phyloP scores from a whole-genome alignment of 441 rosid species.

The Jatropha podagrica region DNA sequence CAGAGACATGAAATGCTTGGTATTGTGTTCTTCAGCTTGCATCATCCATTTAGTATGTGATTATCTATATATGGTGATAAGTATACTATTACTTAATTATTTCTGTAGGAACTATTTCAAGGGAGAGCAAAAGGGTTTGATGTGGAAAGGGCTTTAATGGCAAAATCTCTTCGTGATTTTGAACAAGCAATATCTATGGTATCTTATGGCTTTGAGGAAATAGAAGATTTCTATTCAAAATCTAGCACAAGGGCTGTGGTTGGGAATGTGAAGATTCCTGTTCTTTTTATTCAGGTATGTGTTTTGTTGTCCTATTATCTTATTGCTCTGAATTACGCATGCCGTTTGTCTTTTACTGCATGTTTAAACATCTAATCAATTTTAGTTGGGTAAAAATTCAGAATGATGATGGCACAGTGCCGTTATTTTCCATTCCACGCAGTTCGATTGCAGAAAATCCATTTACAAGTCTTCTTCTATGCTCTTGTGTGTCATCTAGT shows the following conservation, averaged over 20 bases:
- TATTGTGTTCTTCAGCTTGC: conserved; percentile 9
- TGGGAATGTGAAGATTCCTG: conserved; percentile 85
- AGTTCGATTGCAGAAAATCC: conserved; percentile 90
- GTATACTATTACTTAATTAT: conserved; percentile 26
- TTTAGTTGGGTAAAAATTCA: conserved; percentile 40
- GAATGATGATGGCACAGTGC: conserved; percentile 80
- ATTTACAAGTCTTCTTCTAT: conserved; percentile 79
- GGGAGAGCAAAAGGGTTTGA: conserved; percentile 85
- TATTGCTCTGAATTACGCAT: conserved; percentile 16
- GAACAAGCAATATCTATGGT: conserved; percentile 92
- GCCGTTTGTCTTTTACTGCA: neutral
- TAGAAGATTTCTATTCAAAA: conserved; percentile 81
- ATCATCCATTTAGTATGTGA: conserved; percentile 5
- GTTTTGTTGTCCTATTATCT: conserved; percentile 18
- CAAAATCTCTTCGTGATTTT: conserved; percentile 90
- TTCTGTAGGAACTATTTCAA: conserved; percentile 75
- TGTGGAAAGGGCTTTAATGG: conserved; percentile 75
- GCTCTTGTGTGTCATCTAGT: conserved; percentile 60
- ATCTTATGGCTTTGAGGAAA: conserved; percentile 71
- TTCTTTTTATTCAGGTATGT: conserved; percentile 90
- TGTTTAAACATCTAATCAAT: conserved; percentile 26
- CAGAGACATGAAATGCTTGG: conserved; percentile 3
- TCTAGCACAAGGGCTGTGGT: conserved; percentile 69
- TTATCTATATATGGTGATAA: conserved; percentile 23
- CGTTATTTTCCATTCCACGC: conserved; percentile 74